Evolutionary conservation across 1,284 basidiomycete genomes (phyloP).

Genomic region (Sporisorium scitamineum): DNA sequence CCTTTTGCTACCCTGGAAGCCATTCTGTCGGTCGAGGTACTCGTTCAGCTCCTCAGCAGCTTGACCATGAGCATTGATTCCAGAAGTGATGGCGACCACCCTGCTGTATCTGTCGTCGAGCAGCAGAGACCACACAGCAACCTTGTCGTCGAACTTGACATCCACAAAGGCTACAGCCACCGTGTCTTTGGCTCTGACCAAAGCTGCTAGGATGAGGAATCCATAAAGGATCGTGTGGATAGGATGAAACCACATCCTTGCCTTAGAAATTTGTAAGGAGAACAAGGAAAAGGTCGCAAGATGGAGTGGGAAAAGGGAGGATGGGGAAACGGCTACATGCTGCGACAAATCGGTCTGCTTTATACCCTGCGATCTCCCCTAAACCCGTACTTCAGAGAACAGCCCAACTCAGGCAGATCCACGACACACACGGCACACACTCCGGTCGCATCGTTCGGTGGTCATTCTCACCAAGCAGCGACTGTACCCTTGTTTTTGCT

Average conservation of each 20-base stretch:
- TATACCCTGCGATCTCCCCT: background rate
- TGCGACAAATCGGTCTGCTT: background rate
- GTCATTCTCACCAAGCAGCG: background rate
- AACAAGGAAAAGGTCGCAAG: background rate
- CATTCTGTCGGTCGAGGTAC: constrained; percentile 19
- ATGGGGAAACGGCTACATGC: background rate
- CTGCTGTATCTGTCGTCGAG: constrained; percentile 17
- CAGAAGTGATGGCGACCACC: constrained; percentile 33
- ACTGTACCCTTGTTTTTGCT: background rate
- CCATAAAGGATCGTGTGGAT: background rate
- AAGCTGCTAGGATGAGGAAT: background rate
- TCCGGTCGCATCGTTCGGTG: too few species aligned
- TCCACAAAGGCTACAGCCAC: constrained; percentile 35
- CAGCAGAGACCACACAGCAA: constrained; percentile 35
- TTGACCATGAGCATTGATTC: constrained; percentile 20
- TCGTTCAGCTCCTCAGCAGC: constrained; percentile 24
- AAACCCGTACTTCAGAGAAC: background rate
- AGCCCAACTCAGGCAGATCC: background rate
- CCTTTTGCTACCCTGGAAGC: background rate
- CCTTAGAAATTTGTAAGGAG: background rate
- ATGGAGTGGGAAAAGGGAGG: background rate
- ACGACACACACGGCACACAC: background rate
- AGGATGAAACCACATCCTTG: constrained; percentile 19
- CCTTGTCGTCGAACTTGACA: constrained; percentile 51
- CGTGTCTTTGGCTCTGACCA: background rate